Evolutionary conservation across 306 rosid genomes (phyloP), one percentile per base, ranked within the genome.

Genomic region (Cotoneaster glaucophyllus): DNA sequence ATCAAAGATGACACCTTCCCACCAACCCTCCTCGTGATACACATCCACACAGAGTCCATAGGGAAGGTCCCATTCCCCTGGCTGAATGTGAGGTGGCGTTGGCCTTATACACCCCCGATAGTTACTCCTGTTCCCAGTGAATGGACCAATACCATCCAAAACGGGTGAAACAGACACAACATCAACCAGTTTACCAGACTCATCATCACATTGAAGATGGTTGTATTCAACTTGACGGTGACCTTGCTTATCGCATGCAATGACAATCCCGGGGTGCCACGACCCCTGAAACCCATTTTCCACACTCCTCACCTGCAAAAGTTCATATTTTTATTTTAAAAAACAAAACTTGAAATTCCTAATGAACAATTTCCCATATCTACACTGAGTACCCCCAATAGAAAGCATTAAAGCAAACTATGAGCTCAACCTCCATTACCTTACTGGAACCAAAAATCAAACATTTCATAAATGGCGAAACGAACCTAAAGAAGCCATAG

Each of bases 1-100:
- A 68, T 95, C 99, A 76, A 85, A 90, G 44, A 95, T 67, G 39
- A 95, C 97, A 21, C 99, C 97, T 87, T 95, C 97, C 98, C 98
- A 92, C 98, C 98, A 95, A 61, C 93, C 96, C 11, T 95, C 98
- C 64, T 39, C 54, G 50, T 89, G 63, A 67, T 64, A 53, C 29
- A 82, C 97, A 79, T 92, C 98, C 69, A 95, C 97, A 79, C 96
- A 92, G 8, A 92, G 65, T 74, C 98, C 97, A 70, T 78, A 92
- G 5, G 76, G 77, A 84, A 92, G 80, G 34, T 65, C 80, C 74
- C 41, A 68, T 9, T 3, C 32, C 34, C 76, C 69, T 64, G 83
- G 85, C 26, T 72, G 75, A 69, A 62, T 4, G 22, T 1, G 19
- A 70, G 93, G 91, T 13, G 97, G 96, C 24, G 24, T 1, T 5